These are phyloP conservation scores for Cyamopsis tetragonoloba DNA, from an alignment of 306 rosid species.

Conservation along the genomic window DNA sequence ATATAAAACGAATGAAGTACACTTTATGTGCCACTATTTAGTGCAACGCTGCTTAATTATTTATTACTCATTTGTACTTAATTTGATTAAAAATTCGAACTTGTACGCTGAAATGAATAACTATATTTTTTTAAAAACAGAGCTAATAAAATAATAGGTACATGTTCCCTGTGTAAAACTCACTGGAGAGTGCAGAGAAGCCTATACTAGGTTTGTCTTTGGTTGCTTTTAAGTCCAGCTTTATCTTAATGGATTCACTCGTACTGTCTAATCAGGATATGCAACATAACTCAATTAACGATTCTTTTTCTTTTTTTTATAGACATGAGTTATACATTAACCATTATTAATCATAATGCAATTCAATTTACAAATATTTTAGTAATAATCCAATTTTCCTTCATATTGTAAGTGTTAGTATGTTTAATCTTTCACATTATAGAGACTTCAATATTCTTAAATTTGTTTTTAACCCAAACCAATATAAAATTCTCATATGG, in stretches of 20 bases:
- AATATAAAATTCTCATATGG: no score
- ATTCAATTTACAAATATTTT: no score
- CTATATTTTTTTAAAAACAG: neutral
- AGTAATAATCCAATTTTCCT: no score
- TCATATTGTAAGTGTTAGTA: no score
- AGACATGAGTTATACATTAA: neutral
- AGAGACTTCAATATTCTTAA: no score
- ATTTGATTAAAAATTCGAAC: neutral
- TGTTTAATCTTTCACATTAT: no score
- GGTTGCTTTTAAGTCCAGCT: constrained; percentile 33
- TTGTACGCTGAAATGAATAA: constrained; percentile 5
- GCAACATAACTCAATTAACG: constrained; percentile 21
- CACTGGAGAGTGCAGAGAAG: constrained; percentile 17
- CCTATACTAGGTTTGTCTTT: constrained; percentile 27
- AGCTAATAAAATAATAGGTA: constrained; percentile 20
- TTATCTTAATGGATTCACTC: constrained; percentile 32
- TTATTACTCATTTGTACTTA: neutral
- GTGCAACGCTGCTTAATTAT: neutral
- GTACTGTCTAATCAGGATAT: constrained; percentile 7
- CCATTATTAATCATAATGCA: constrained; percentile 12
- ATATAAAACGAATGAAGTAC: no score
- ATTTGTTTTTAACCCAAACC: no score
- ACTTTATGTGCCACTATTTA: neutral
- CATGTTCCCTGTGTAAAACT: constrained; percentile 14
- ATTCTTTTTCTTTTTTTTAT: neutral